A percentile compares a stretch with the other conserved stretches of the same genome.
These are phyloP conservation scores for Ambrosia artemisiifolia DNA, from an alignment of 129 eudicot genomes.

Conservation along the genomic window DNA sequence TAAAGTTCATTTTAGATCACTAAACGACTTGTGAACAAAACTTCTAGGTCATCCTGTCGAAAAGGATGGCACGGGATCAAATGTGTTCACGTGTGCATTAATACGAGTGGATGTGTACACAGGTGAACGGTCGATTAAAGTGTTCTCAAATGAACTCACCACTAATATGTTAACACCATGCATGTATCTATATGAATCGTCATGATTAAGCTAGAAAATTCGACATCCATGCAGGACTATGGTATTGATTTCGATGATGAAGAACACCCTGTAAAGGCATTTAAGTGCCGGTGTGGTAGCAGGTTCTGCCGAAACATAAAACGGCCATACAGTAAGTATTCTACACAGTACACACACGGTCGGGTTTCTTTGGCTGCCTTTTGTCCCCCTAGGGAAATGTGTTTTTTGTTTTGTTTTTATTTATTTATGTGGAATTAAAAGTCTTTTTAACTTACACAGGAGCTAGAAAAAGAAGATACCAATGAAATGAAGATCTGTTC, in stretches of 20 bases:
- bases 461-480: slow-evolving; percentile 29
- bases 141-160: not conserved
- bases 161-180: not conserved
- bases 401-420: not conserved
- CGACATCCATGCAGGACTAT: slow-evolving; percentile 68
- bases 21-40: not conserved
- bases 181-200: not conserved
- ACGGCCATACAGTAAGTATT: not conserved
- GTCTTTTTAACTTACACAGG: slow-evolving; percentile 11
- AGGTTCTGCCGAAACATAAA: slow-evolving; percentile 79
- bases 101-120: not conserved
- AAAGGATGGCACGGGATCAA: not conserved
- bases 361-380: too few relatives aligned
- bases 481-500: not conserved
- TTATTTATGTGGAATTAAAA: not conserved
- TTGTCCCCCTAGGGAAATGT: not conserved
- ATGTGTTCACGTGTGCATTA: not conserved
- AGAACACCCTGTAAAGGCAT: slow-evolving; percentile 87
- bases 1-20: not conserved
- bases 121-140: not conserved
- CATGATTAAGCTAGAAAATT: slow-evolving; percentile 11
- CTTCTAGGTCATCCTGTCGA: not conserved
- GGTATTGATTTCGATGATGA: slow-evolving; percentile 92
- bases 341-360: not conserved
- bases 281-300: slow-evolving; percentile 84